A percentile compares a stretch with the other conserved stretches of the same genome.
phyloP scores from a whole-genome alignment of 371 early-diverging fungal species.

The Chytridiales sp. region DNA sequence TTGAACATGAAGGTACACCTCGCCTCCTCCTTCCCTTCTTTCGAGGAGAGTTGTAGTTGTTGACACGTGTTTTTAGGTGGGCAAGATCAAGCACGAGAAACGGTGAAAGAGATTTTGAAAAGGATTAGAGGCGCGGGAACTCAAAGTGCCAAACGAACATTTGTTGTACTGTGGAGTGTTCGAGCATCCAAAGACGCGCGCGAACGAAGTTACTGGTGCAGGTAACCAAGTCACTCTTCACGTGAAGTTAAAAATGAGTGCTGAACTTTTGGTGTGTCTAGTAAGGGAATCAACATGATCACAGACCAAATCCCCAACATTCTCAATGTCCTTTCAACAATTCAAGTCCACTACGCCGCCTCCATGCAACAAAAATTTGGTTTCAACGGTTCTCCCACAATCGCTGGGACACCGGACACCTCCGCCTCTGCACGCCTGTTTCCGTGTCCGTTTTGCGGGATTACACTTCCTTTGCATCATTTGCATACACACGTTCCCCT shows the following conservation, averaged over 20 bases:
- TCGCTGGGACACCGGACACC: background rate
- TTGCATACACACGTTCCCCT: constrained; percentile 20
- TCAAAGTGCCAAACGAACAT: constrained; percentile 8
- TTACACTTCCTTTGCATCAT: background rate
- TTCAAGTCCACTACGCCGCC: constrained; percentile 3
- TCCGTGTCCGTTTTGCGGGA: constrained; percentile 19
- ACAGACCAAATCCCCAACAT: constrained; percentile 6
- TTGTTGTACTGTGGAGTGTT: constrained; percentile 13
- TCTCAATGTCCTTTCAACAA: constrained; percentile 1
- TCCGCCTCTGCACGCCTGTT: background rate
- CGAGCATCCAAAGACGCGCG: constrained; percentile 15
- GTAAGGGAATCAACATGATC: constrained; percentile 24
- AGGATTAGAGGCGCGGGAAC: constrained; percentile 11
- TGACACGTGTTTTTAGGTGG: constrained; percentile 1
- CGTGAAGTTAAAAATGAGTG: background rate
- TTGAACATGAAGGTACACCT: constrained; percentile 15
- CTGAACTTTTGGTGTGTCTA: background rate
- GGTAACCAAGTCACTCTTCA: constrained; percentile 7
- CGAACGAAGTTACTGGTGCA: constrained; percentile 17
- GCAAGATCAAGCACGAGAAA: constrained; percentile 9
- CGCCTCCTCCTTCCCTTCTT: too few relatives aligned
- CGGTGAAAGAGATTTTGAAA: constrained; percentile 14
- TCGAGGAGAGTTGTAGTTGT: background rate
- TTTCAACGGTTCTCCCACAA: background rate
- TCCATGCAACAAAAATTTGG: background rate